phyloP scores from a whole-genome alignment of 2,329 filamentous ascomycete genomes.

The Xylaria sp. region DNA sequence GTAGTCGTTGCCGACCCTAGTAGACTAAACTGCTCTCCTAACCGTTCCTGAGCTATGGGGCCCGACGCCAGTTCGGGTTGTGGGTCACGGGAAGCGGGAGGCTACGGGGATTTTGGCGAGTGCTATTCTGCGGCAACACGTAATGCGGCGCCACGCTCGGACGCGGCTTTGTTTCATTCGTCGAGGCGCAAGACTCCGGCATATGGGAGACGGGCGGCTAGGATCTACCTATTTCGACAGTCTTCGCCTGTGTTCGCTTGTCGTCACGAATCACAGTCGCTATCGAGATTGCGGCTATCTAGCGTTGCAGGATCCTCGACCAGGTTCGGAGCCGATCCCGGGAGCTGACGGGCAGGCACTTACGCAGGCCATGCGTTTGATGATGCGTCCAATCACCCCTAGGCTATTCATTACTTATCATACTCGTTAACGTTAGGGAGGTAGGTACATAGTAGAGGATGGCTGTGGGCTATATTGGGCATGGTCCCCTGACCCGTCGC shows the following conservation, averaged over 20 bases:
- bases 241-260: too few relatives aligned
- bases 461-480: constrained; percentile 9
- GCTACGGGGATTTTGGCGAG: constrained; percentile 8
- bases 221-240: neutral
- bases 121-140: constrained; percentile 21
- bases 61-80: constrained; percentile 15
- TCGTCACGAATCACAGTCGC: constrained; percentile 18
- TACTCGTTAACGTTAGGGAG: too few relatives aligned
- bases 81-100: constrained; percentile 17
- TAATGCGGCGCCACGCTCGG: constrained; percentile 7
- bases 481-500: constrained; percentile 1
- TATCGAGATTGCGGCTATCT: constrained; percentile 13
- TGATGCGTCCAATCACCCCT: constrained; percentile 11
- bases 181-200: constrained; percentile 5
- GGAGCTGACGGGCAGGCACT: constrained; percentile 16
- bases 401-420: too few relatives aligned
- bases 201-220: constrained; percentile 6
- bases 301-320: constrained; percentile 10
- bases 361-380: constrained; percentile 5
- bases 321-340: constrained; percentile 17
- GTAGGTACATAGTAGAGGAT: too few relatives aligned
- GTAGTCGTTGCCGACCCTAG: neutral
- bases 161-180: constrained; percentile 1
- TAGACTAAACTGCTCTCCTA: constrained; percentile 1
- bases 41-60: too few relatives aligned